A percentile compares a stretch with the other conserved stretches of the same genome.
These are phyloP conservation scores for Fusarium tricinctum DNA, from an alignment of 2,329 filamentous ascomycete genomes.

Conservation along the genomic window DNA sequence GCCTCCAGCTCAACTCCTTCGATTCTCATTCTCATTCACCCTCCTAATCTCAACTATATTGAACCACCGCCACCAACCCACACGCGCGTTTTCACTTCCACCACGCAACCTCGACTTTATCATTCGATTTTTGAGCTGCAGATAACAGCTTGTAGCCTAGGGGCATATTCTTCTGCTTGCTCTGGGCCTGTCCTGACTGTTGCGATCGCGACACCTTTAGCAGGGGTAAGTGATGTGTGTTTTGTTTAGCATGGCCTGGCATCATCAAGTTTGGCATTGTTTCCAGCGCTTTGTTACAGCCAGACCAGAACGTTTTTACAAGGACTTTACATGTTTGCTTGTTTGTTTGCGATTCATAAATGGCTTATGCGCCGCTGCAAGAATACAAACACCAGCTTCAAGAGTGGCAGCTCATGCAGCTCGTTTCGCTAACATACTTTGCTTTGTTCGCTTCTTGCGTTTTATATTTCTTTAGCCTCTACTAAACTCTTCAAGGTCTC, in stretches of 20 bases:
- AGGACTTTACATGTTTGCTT: background rate
- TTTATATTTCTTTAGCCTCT: background rate
- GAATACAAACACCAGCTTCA: conserved; percentile 1
- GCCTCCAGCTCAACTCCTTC: conserved; percentile 28
- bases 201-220: conserved; percentile 40
- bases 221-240: conserved; percentile 36
- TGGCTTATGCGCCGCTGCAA: conserved; percentile 9
- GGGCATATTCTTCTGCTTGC: conserved; percentile 7
- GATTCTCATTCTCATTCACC: conserved; percentile 36
- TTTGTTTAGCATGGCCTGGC: conserved; percentile 12
- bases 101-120: conserved; percentile 9
- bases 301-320: background rate
- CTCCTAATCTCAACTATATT: conserved; percentile 34
- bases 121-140: background rate
- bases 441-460: background rate
- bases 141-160: background rate
- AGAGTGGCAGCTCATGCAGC: conserved; percentile 12
- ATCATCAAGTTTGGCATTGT: background rate
- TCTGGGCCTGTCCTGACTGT: conserved; percentile 10
- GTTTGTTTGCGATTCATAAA: background rate
- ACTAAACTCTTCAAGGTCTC: background rate
- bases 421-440: conserved; percentile 9
- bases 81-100: conserved; percentile 28
- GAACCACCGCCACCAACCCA: conserved; percentile 14
- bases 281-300: conserved; percentile 11